Evolutionary conservation across 2,329 filamentous ascomycete genomes (phyloP).

Genomic region (Ophiocordyceps unilateralis): DNA sequence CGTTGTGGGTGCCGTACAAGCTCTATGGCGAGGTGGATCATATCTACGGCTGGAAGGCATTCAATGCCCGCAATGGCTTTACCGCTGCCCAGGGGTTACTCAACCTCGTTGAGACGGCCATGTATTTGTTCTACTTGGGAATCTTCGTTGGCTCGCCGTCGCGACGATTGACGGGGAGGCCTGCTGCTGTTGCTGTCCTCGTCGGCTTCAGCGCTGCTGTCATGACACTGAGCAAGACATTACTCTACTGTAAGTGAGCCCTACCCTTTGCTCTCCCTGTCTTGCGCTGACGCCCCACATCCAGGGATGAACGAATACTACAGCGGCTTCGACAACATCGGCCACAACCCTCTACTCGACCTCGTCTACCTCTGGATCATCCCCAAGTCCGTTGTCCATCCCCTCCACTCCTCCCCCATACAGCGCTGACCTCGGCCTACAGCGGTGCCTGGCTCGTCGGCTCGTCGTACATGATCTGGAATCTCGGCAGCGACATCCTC

Average conservation of each 20-base stretch:
- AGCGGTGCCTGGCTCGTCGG: slow-evolving; percentile 39
- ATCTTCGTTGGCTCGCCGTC: slow-evolving; percentile 12
- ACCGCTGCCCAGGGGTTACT: slow-evolving; percentile 55
- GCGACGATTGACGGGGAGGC: slow-evolving; percentile 19
- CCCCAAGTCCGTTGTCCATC: slow-evolving; percentile 30
- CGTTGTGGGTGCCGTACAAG: slow-evolving; percentile 60
- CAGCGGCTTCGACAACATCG: slow-evolving; percentile 37
- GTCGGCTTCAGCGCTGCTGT: slow-evolving; percentile 34
- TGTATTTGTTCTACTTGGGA: slow-evolving; percentile 42
- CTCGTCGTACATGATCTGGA: slow-evolving; percentile 32
- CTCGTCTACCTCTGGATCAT: slow-evolving; percentile 38
- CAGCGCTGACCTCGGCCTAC: not conserved
- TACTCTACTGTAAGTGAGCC: slow-evolving; percentile 34
- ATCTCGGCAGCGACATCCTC: slow-evolving; percentile 30
- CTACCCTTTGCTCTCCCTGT: too few relatives aligned
- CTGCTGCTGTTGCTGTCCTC: slow-evolving; percentile 26
- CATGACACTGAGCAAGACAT: slow-evolving; percentile 46
- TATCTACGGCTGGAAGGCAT: slow-evolving; percentile 65
- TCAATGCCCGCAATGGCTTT: slow-evolving; percentile 52
- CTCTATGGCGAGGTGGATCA: slow-evolving; percentile 68
- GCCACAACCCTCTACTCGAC: slow-evolving; percentile 29
- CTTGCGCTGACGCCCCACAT: not conserved
- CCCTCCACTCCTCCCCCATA: too few relatives aligned
- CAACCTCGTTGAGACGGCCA: slow-evolving; percentile 49
- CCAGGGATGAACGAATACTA: slow-evolving; percentile 40